A percentile compares a stretch with the other conserved stretches of the same genome.
These are phyloP conservation scores for Flagelloscypha sp. DNA, from an alignment of 768 basidiomycete species.

Conservation along the genomic window DNA sequence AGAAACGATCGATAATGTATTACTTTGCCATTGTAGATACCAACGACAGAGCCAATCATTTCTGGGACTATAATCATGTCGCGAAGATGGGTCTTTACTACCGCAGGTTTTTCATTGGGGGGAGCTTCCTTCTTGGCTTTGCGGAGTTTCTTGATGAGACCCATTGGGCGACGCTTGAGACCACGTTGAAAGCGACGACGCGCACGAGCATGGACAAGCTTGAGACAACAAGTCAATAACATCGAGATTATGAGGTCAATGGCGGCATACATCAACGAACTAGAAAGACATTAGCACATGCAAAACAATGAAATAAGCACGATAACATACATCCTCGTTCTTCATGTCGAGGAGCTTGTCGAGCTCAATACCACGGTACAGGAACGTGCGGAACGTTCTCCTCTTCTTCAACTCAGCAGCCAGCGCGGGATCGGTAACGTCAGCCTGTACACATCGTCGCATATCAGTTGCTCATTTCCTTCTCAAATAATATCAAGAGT, in stretches of 20 bases:
- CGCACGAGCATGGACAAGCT: conserved; percentile 98
- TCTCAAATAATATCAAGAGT: no score
- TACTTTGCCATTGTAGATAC: conserved; percentile 98
- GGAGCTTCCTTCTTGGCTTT: conserved; percentile 99
- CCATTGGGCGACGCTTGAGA: conserved; percentile 97
- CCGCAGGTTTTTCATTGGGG: conserved; percentile 96
- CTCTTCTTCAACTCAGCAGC: conserved; percentile 98
- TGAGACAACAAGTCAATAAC: conserved; percentile 4
- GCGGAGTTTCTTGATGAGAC: conserved; percentile 98
- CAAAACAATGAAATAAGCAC: background rate
- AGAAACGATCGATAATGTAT: background rate
- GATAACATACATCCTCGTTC: conserved; percentile 84
- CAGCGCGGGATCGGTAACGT: conserved; percentile 86
- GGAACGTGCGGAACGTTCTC: conserved; percentile 98
- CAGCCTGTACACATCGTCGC: conserved; percentile 73
- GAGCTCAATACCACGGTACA: conserved; percentile 96
- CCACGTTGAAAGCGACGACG: conserved; percentile 98
- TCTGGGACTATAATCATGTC: conserved; percentile 99
- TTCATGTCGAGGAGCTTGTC: conserved; percentile 94
- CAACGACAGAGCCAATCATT: conserved; percentile 98
- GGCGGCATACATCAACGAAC: conserved; percentile 68
- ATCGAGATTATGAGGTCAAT: conserved; percentile 2
- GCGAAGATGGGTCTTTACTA: conserved; percentile 98
- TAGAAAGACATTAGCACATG: conserved; percentile 18
- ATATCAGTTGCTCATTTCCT: no score